Evolutionary conservation across 225 moss, liverwort and hornwort species (phyloP).

Genomic region (Marchantia paleacea): DNA sequence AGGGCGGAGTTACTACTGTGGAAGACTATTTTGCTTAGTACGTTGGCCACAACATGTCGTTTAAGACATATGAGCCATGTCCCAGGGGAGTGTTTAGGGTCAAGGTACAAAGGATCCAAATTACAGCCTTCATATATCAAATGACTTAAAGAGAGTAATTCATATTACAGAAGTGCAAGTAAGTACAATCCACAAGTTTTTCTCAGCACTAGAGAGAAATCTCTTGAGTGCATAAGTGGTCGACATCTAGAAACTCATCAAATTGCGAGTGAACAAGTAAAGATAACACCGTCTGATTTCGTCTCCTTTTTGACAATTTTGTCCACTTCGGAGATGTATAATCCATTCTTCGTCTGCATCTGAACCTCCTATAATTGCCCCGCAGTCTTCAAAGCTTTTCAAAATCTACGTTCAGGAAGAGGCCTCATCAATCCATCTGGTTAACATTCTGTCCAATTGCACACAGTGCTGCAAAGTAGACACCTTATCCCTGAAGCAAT

Average conservation of each 20-base stretch:
- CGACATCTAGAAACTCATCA: neutral
- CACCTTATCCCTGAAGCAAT: neutral
- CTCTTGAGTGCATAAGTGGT: neutral
- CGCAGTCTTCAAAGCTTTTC: neutral
- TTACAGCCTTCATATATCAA: too few species aligned
- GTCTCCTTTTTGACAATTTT: neutral
- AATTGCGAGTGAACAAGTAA: neutral
- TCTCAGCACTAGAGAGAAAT: neutral
- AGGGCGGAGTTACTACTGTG: too few species aligned
- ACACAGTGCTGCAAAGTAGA: neutral
- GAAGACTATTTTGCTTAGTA: too few species aligned
- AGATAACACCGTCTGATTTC: neutral
- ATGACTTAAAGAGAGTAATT: neutral
- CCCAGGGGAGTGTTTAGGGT: too few species aligned
- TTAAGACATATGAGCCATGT: too few species aligned
- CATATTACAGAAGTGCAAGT: neutral
- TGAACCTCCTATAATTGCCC: neutral
- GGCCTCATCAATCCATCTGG: neutral
- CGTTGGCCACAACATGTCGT: too few species aligned
- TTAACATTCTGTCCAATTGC: neutral
- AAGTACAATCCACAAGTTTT: neutral
- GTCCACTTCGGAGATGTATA: neutral
- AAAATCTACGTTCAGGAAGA: neutral
- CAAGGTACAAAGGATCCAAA: too few species aligned
- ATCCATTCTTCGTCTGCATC: neutral